Evolutionary conservation across 2,329 filamentous ascomycete genomes (phyloP), one percentile per base, ranked within the genome.

Genomic region (Ceratocystis ficicola): DNA sequence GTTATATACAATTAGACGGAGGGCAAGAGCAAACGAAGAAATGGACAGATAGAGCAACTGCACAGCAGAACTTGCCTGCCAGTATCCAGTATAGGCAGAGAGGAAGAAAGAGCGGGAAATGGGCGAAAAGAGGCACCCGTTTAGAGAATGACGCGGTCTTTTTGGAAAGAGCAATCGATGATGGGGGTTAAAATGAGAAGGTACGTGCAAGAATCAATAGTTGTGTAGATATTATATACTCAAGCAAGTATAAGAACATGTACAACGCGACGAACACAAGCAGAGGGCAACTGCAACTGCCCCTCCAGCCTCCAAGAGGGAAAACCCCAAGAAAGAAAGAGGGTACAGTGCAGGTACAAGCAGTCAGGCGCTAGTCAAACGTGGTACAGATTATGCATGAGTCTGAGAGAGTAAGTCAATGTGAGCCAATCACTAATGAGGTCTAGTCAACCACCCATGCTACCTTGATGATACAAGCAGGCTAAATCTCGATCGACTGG

Each of bases 171-270:
- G 48, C 48, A 57, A 20, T 60, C 8, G 44, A 36, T 30, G 22
- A 32, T n/a, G 20, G 57, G 61, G 46, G n/a, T 41, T 60, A 63
- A 20, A 59, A 57, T 22, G 41, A 41, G 44, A 67, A 63, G 41
- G 52, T 36, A 62, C 41, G n/a, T 63, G 67, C 66, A 63, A 63
- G 55, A 70, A 67, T 64, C 70, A 52, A 67, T 64, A 64, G 68
- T 63, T 65, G 62, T 55, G 65, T 60, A 48, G 65, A 52, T 28
- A 10, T 52, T 52, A 52, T 28, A 52, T 52, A 52, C 48, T 5
- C 5, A 28, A 2, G 22, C 7, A 3, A 20, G n/a, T 25, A 22
- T 12, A 25, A n/a, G 46, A 7, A 22, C 4, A 20, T 48, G 46
- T 48, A n/a, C 44, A 50, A 22, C 22, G 20, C 5, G 22, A 25